These are phyloP conservation scores for Tranzscheliella williamsii DNA, from an alignment of 1,284 basidiomycete genomes.

Conservation along the genomic window DNA sequence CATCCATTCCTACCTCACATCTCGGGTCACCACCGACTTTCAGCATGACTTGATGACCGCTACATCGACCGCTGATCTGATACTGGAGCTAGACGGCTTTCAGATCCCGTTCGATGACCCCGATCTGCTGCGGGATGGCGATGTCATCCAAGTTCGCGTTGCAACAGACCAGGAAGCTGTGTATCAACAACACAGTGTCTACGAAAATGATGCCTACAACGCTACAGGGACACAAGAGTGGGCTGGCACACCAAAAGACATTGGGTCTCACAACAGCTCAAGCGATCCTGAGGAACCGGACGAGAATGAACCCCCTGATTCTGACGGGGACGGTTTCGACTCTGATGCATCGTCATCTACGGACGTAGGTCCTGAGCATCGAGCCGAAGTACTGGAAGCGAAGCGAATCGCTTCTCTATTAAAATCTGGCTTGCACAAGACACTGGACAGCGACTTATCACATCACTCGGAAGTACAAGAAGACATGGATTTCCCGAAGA, in stretches of 20 bases:
- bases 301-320: no score
- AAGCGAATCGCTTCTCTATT: conserved; percentile 10
- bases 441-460: conserved; percentile 2
- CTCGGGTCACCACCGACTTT: background rate
- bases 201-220: background rate
- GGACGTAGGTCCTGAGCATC: conserved; percentile 5
- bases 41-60: conserved; percentile 2
- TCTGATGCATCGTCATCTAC: no score
- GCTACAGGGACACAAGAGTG: no score
- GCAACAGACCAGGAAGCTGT: background rate
- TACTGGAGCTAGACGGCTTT: conserved; percentile 18
- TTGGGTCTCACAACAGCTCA: no score
- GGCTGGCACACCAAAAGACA: no score
- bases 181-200: no score
- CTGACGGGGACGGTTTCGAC: no score
- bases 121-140: conserved; percentile 30
- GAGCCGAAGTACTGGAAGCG: conserved; percentile 7
- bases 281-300: no score
- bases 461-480: no score
- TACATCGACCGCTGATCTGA: background rate
- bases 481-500: background rate
- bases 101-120: conserved; percentile 30
- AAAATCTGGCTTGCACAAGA: conserved; percentile 4
- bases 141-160: conserved; percentile 10
- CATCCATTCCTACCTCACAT: conserved; percentile 6